These are phyloP conservation scores for Cutaneotrichosporon daszewskae DNA, from an alignment of 1,284 basidiomycete species.

Conservation along the genomic window DNA sequence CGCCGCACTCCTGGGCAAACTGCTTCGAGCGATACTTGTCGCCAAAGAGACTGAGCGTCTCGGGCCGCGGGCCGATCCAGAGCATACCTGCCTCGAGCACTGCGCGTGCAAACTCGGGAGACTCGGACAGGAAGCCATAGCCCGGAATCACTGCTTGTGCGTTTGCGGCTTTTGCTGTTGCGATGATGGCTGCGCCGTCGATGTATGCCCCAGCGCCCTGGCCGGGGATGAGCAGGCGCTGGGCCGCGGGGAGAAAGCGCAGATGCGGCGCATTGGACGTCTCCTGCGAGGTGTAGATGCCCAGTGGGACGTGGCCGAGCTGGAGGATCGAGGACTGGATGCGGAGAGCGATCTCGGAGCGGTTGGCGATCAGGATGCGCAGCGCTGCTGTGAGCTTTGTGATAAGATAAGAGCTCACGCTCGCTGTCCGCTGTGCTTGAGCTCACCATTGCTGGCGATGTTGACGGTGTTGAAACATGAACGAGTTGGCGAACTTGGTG, in stretches of 20 bases:
- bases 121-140: slow-evolving; percentile 85
- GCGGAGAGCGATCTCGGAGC: slow-evolving; percentile 17
- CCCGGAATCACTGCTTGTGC: slow-evolving; percentile 47
- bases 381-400: too few relatives aligned
- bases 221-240: slow-evolving; percentile 13
- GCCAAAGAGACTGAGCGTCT: slow-evolving; percentile 58
- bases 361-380: slow-evolving; percentile 17
- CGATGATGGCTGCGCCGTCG: slow-evolving; percentile 8
- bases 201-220: slow-evolving; percentile 14
- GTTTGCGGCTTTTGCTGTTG: slow-evolving; percentile 6
- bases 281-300: slow-evolving; percentile 13
- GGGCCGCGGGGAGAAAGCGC: slow-evolving; percentile 1
- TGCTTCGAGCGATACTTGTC: slow-evolving; percentile 62
- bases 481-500: too few relatives aligned
- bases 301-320: slow-evolving; percentile 13
- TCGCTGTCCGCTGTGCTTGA: too few relatives aligned
- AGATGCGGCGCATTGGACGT: slow-evolving; percentile 12
- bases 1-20: slow-evolving; percentile 84
- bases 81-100: slow-evolving; percentile 54
- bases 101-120: slow-evolving; percentile 53
- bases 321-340: slow-evolving; percentile 13
- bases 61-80: slow-evolving; percentile 59
- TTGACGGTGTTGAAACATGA: too few relatives aligned
- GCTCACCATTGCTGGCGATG: too few relatives aligned
- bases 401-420: too few relatives aligned